Percentiles rank a stretch among this genome's conserved stretches.
Evolutionary conservation across 495 filamentous ascomycete genomes (phyloP).

Genomic region (Penicillium dipodomyicola): DNA sequence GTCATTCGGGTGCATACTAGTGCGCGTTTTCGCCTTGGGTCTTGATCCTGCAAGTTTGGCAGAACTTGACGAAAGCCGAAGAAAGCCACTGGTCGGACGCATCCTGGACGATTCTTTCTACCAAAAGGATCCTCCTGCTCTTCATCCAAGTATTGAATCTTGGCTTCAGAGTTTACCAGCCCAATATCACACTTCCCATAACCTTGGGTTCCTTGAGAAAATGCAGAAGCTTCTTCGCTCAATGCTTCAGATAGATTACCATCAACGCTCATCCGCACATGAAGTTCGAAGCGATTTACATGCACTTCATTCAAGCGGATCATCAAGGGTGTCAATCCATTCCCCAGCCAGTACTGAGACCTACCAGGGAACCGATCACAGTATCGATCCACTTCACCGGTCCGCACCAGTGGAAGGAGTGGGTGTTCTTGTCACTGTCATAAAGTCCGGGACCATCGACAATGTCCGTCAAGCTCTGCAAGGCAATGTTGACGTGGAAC

Average conservation of each 20-base stretch:
- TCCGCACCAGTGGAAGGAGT: not conserved
- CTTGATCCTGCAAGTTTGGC: not conserved
- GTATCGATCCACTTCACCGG: too few relatives aligned
- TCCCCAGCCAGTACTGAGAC: too few relatives aligned
- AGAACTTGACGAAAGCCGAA: not conserved
- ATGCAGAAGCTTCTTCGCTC: not conserved
- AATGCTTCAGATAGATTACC: not conserved
- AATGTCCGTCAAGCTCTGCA: not conserved
- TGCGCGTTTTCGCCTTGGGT: not conserved
- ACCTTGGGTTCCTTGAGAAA: not conserved
- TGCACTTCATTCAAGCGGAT: not conserved
- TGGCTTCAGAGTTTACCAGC: not conserved
- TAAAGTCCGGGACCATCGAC: not conserved
- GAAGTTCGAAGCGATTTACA: not conserved
- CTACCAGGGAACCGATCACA: too few relatives aligned
- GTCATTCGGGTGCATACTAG: constrained; percentile 8
- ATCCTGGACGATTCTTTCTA: not conserved
- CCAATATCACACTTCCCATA: not conserved
- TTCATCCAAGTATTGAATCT: not conserved
- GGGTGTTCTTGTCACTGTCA: not conserved
- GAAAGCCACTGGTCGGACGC: too few relatives aligned
- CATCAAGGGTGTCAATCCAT: too few relatives aligned
- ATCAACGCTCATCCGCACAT: not conserved
- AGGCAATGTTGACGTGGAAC: not conserved
- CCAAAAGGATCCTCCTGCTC: not conserved